These are phyloP conservation scores for Wickerhamiella sergipiensis DNA, from an alignment of 805 yeast species.

Conservation along the genomic window DNA sequence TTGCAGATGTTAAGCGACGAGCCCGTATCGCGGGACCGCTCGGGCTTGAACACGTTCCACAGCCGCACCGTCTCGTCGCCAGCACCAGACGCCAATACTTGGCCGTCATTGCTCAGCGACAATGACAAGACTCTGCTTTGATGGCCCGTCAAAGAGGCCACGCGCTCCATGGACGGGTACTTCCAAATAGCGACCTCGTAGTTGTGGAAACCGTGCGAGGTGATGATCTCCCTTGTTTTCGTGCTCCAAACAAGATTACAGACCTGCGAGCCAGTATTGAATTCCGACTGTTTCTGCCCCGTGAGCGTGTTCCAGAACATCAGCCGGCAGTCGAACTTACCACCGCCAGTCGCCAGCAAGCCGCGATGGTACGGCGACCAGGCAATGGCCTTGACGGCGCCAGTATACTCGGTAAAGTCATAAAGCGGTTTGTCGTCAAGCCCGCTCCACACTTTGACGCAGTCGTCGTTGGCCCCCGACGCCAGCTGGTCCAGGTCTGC, in stretches of 20 bases:
- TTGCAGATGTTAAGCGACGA: slow-evolving; percentile 6
- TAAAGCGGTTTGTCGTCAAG: slow-evolving; percentile 50
- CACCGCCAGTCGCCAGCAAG: slow-evolving; percentile 88
- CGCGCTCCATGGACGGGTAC: slow-evolving; percentile 81
- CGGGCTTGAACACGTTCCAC: slow-evolving; percentile 89
- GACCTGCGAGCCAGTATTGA: slow-evolving; percentile 94
- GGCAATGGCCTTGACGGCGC: slow-evolving; percentile 92
- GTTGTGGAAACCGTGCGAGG: slow-evolving; percentile 87
- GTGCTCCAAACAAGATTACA: slow-evolving; percentile 90
- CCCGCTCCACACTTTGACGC: slow-evolving; percentile 80
- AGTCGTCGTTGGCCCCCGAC: slow-evolving; percentile 91
- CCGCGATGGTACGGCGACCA: slow-evolving; percentile 98
- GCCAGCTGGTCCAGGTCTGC: slow-evolving; percentile 82
- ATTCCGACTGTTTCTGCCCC: slow-evolving; percentile 58
- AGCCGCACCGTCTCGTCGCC: slow-evolving; percentile 94
- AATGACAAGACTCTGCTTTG: slow-evolving; percentile 82
- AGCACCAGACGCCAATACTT: slow-evolving; percentile 93
- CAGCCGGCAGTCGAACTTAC: slow-evolving; percentile 82
- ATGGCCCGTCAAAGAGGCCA: slow-evolving; percentile 89
- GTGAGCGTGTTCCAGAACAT: slow-evolving; percentile 86
- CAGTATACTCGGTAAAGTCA: slow-evolving; percentile 69
- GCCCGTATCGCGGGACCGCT: slow-evolving; percentile 17
- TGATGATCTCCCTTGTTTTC: slow-evolving; percentile 81
- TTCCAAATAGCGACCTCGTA: slow-evolving; percentile 92
- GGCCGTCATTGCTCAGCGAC: slow-evolving; percentile 89